These are phyloP conservation scores for Microbotryomycetes sp. DNA, from an alignment of 1,284 basidiomycete genomes.

Conservation along the genomic window DNA sequence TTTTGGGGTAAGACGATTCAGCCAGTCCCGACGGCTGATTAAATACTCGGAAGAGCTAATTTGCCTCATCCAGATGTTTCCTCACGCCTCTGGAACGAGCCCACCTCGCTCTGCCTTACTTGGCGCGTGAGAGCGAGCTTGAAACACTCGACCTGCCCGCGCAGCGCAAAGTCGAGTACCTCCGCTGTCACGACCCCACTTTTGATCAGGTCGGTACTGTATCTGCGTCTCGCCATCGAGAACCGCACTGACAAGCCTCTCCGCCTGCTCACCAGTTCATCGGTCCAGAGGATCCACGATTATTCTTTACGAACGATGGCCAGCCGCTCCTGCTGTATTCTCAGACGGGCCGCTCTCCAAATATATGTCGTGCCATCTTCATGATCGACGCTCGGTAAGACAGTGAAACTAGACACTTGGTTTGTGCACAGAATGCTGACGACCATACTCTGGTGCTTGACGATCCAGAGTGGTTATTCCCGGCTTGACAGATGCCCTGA, in stretches of 20 bases:
- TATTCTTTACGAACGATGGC: conserved; percentile 27
- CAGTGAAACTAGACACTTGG: no score
- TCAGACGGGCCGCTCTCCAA: conserved; percentile 22
- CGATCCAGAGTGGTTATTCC: conserved; percentile 20
- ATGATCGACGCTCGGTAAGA: conserved; percentile 24
- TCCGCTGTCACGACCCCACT: conserved; percentile 12
- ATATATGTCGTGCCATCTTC: conserved; percentile 19
- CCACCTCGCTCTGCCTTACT: conserved; percentile 19
- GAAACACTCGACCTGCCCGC: conserved; percentile 25
- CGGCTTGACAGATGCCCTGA: conserved; percentile 13
- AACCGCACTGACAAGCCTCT: neutral
- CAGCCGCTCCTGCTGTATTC: conserved; percentile 18
- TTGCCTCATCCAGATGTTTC: conserved; percentile 16
- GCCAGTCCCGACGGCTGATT: neutral
- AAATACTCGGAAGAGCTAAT: neutral
- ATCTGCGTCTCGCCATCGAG: neutral
- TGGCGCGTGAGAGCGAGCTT: conserved; percentile 23
- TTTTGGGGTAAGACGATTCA: conserved; percentile 9
- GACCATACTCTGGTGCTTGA: neutral
- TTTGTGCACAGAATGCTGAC: neutral
- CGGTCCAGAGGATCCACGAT: conserved; percentile 24
- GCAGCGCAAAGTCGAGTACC: conserved; percentile 20
- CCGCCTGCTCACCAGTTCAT: conserved; percentile 23
- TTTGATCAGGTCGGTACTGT: conserved; percentile 7
- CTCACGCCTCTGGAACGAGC: conserved; percentile 17